Base-by-base conservation (phyloP, 192 early-diverging fungal species). In the Obelidium mucronatum region DNA sequence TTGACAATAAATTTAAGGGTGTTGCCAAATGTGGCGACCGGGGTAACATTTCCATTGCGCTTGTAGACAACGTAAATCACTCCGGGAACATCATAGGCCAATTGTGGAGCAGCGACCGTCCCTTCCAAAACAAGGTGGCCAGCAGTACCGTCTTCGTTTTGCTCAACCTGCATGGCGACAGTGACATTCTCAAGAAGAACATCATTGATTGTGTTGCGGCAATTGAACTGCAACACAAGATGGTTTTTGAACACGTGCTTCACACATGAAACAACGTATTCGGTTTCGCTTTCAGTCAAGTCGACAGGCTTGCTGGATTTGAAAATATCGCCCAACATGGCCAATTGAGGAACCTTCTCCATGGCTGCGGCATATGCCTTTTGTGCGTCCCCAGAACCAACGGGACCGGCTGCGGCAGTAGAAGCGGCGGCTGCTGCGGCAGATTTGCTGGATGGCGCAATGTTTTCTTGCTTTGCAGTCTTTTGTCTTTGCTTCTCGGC, bases 181-280 rank as follows among this genome's bases (percentile, higher is more conserved):
- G 86, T 86, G 1, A 94, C 95, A 80, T 97, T 94, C 84, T 97
- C 98, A 67, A 98, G 83, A 42, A 97, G 81, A 40, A 90, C 92
- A 78, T 98, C 96, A 76, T 95, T 93, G 37, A 99, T 87, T 5
- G 98, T 99, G 85, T 99, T 99, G 65, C 85, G 91, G 78, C 94
- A 91, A 68, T 94, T 91, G 81, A 98, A 98, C 88, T 99, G 95
- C 86, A 98, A 97, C 11, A 99, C 93, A 70, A 99, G 73, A 67
- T 97, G 94, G 31, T 88, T 82, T 55, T 86, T 82, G 78, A 95
- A 99, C n/a, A 97, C 88, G 72, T 99, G 98, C 83, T 98, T 98
- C 64, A 96, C 80, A 74, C 93, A 95, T 26, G 86, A 83, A 61
- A 99, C 95, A 33, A 91, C 90, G 83, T 99, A 99, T 81, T 99